Evolutionary conservation across 768 basidiomycete species (phyloP), one percentile per base, ranked within the genome.

Genomic region (Boletus edulis): DNA sequence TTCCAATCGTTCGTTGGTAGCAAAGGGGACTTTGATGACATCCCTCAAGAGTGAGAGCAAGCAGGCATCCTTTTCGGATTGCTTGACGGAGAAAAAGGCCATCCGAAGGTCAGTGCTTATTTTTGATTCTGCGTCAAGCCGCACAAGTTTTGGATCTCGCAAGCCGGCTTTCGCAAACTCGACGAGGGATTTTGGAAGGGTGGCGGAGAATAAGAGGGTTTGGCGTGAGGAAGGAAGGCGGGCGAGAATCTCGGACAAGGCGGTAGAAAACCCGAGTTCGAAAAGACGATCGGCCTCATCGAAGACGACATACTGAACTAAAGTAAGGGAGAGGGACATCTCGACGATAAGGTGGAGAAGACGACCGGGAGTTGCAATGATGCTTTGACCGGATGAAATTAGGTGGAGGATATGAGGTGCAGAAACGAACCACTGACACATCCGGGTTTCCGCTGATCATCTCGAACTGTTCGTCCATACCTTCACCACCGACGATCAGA

Each of bases 151-250:
- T 11, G 97, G 97, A 62, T 95, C 87, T 59, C 87, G 83, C 18
- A 99, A 77, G 39, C 97, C 97, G 27, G 96, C 97, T 67, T 94
- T 97, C n/a, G 97, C 94, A 67, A 99, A 99, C 48, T 98, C 96
- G 46, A 98, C 94, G 15, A 99, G 82, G 5, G 93, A 88, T 67
- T 94, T 94, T 6, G 97, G 97, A 5, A 99, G 79, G 0, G 97
- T 99, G 2, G 97, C 97, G 1, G 95, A 98, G 72, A 98, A 98
- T 6, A 99, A 81, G 39, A 98, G 81, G 3, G 94, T 96, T 72
- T 98, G 97, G 32, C 97, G 86, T 14, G 84, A 81, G 0, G 85
- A 55, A 13, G 95, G 94, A 49, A 99, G 84, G 32, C 94, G 91
- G 62, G 87, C 82, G 14, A 99, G 76, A 61, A 98, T 95, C 72